Evolutionary conservation across 2,329 filamentous ascomycete genomes (phyloP).

Genomic region (Calonectria hawksworthii): DNA sequence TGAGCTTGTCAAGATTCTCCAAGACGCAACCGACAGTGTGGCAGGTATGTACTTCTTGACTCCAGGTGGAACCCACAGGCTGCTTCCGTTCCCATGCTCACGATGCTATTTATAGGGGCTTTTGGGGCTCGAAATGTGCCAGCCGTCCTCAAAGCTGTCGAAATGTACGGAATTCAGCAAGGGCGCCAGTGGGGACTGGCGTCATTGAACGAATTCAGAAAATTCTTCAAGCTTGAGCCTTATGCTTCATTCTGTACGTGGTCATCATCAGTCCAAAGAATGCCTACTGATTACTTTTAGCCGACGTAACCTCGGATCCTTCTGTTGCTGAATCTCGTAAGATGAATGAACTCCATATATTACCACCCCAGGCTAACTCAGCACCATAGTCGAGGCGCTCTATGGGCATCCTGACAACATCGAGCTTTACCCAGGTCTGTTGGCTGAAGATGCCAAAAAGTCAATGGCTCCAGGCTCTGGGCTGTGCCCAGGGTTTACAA

Average conservation of each 20-base stretch:
- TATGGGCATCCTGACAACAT: not conserved
- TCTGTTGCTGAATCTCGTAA: not conserved
- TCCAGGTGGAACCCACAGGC: not conserved
- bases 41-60: not conserved
- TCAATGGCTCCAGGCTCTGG: not conserved
- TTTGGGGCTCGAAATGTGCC: not conserved
- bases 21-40: not conserved
- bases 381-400: not conserved
- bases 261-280: not conserved
- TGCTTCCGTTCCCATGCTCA: not conserved
- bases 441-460: not conserved
- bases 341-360: too few relatives aligned
- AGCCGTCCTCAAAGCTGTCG: not conserved
- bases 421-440: not conserved
- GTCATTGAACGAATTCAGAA: not conserved
- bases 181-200: not conserved
- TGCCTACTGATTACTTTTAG: not conserved
- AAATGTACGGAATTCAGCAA: not conserved
- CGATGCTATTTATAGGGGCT: not conserved
- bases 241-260: not conserved
- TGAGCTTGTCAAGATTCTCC: not conserved
- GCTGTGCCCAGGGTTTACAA: not conserved
- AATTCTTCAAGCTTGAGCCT: not conserved
- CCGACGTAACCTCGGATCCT: not conserved
- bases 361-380: not conserved